A percentile compares a stretch with the other conserved stretches of the same genome.
These are phyloP conservation scores for Sporopachydermia quercuum DNA, from an alignment of 805 yeast genomes.

Conservation along the genomic window DNA sequence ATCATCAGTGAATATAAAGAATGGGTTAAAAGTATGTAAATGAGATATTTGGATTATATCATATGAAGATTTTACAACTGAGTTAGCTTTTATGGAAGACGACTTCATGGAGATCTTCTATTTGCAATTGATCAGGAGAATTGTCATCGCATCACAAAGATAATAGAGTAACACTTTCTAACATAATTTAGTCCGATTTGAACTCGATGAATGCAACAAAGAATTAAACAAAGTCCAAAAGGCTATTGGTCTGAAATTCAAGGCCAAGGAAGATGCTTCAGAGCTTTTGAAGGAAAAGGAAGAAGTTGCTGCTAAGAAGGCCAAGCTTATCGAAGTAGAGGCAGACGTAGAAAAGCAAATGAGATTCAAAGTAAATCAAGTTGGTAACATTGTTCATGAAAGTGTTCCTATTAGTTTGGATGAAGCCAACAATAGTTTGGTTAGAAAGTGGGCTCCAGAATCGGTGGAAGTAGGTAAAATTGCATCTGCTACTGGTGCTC, in stretches of 20 bases:
- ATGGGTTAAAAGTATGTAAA: conserved; percentile 56
- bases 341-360: conserved; percentile 65
- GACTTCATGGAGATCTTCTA: too few relatives aligned
- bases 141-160: too few relatives aligned
- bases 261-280: conserved; percentile 87
- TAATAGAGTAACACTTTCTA: neutral
- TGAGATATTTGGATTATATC: too few relatives aligned
- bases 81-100: neutral
- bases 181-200: conserved; percentile 41
- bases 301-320: conserved; percentile 53
- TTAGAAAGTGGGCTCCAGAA: conserved; percentile 79
- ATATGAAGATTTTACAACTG: conserved; percentile 10
- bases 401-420: conserved; percentile 75
- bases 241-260: conserved; percentile 82
- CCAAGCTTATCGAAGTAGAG: conserved; percentile 49
- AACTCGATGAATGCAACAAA: conserved; percentile 83
- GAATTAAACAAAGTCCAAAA: conserved; percentile 79
- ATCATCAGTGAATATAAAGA: conserved; percentile 80
- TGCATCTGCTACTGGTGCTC: conserved; percentile 66
- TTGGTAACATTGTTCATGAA: conserved; percentile 91
- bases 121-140: too few relatives aligned
- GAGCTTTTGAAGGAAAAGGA: conserved; percentile 77
- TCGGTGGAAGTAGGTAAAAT: conserved; percentile 42
- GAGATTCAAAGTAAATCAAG: conserved; percentile 68
- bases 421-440: conserved; percentile 83